phyloP scores from a whole-genome alignment of 1,139 yeast genomes.

The Diutina pseudorugosa region DNA sequence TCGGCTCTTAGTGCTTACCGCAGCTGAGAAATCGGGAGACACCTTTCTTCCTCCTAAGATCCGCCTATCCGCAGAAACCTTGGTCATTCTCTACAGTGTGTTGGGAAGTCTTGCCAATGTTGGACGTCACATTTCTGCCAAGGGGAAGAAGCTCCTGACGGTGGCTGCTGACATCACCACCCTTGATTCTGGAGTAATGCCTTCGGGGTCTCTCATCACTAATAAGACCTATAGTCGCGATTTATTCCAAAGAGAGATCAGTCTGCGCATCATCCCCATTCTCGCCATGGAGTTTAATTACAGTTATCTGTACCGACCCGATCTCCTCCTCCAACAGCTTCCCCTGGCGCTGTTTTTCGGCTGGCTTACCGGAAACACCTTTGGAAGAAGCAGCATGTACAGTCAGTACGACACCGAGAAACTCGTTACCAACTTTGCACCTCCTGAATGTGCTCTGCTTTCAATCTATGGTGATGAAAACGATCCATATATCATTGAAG shows the following conservation, averaged over 20 bases:
- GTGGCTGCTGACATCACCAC: constrained; percentile 1
- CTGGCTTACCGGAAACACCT: constrained; percentile 26
- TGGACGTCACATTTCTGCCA: neutral
- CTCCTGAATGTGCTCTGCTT: constrained; percentile 1
- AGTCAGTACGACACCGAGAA: constrained; percentile 13
- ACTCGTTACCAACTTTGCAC: constrained; percentile 11
- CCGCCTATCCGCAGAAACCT: neutral
- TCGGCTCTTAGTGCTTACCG: constrained; percentile 15
- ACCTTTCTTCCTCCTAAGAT: neutral
- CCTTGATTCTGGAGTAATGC: neutral
- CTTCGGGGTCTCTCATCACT: neutral
- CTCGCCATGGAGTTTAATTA: constrained; percentile 16
- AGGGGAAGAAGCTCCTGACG: neutral
- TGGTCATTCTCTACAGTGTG: neutral
- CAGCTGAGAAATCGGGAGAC: constrained; percentile 8
- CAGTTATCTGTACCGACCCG: constrained; percentile 20
- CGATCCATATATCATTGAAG: constrained; percentile 13
- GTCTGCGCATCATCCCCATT: neutral
- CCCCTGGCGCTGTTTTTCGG: constrained; percentile 25
- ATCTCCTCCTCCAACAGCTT: constrained; percentile 17
- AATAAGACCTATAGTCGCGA: neutral
- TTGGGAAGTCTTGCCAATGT: neutral
- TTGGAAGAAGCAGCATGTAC: constrained; percentile 15
- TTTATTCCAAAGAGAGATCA: neutral
- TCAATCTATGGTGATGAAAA: constrained; percentile 6